Evolutionary conservation across 352 stramenopile genomes (phyloP).

Genomic region (Phytophthora sojae): DNA sequence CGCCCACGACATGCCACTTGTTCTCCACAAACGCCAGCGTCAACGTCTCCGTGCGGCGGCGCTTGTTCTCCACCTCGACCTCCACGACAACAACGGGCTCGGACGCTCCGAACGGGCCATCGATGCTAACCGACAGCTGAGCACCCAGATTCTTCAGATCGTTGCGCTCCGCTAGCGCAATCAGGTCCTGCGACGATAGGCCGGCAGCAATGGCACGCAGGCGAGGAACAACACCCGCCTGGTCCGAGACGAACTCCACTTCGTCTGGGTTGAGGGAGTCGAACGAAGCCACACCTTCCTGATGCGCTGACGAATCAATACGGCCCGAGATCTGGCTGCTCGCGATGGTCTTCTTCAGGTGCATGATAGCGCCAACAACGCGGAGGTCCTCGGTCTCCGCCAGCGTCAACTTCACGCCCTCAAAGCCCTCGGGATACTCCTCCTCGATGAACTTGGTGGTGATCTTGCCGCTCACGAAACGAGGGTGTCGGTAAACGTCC

Average conservation of each 20-base stretch:
- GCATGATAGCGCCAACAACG: constrained; percentile 79
- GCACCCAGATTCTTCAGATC: constrained; percentile 43
- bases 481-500: constrained; percentile 92
- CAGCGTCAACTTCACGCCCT: constrained; percentile 73
- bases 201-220: constrained; percentile 44
- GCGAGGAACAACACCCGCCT: constrained; percentile 44
- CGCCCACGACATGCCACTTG: constrained; percentile 61
- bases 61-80: constrained; percentile 56
- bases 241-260: constrained; percentile 44
- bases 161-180: constrained; percentile 60
- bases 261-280: constrained; percentile 45
- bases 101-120: constrained; percentile 61
- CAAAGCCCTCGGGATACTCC: constrained; percentile 96
- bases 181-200: constrained; percentile 40
- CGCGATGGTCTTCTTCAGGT: constrained; percentile 54
- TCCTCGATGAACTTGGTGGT: constrained; percentile 98
- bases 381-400: constrained; percentile 78
- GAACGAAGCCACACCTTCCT: constrained; percentile 12
- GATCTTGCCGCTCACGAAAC: constrained; percentile 93
- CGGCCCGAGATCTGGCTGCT: constrained; percentile 43
- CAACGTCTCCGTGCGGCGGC: constrained; percentile 35
- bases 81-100: constrained; percentile 56
- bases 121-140: constrained; percentile 61
- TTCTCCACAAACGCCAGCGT: constrained; percentile 48
- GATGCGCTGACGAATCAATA: constrained; percentile 24